Conservation (phyloP, 73 alveolate species). For the Tetrahymena elliotti region DNA sequence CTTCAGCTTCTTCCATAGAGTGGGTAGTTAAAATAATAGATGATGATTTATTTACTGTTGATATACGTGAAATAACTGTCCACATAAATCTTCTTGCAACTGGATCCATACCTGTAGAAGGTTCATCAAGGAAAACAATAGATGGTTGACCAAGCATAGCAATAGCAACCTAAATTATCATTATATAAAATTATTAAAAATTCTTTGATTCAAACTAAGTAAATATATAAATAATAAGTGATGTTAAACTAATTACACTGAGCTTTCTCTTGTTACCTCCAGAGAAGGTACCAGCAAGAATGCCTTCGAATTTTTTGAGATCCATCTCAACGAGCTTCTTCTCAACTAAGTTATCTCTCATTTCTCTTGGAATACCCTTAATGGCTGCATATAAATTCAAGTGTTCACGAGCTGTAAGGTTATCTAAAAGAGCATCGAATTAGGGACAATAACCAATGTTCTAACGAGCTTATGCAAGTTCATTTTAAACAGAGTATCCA, state of each 20-base stretch:
- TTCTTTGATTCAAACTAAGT: too few species aligned
- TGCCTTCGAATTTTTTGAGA: slow-evolving; percentile 65
- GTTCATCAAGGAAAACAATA: slow-evolving; percentile 96
- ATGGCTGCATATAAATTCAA: slow-evolving; percentile 86
- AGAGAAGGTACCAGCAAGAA: slow-evolving; percentile 78
- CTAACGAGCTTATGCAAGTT: slow-evolving; percentile 75
- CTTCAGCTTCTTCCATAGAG: slow-evolving; percentile 97
- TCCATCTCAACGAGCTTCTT: slow-evolving; percentile 86
- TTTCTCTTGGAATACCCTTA: slow-evolving; percentile 79
- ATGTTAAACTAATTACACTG: slow-evolving; percentile 28
- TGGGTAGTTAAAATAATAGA: slow-evolving; percentile 89
- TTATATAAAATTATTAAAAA: neutral
- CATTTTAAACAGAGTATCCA: slow-evolving; percentile 69
- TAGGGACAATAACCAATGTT: slow-evolving; percentile 97
- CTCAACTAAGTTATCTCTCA: slow-evolving; percentile 65
- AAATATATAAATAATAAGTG: too few species aligned
- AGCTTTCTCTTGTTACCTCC: slow-evolving; percentile 98
- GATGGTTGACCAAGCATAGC: slow-evolving; percentile 99
- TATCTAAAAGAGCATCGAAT: slow-evolving; percentile 93
- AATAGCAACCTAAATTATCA: slow-evolving; percentile 81
- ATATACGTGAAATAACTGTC: slow-evolving; percentile 87
- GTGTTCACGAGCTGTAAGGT: slow-evolving; percentile 91
- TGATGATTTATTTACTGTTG: slow-evolving; percentile 80
- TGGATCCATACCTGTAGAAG: slow-evolving; percentile 99
- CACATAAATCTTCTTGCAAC: slow-evolving; percentile 97